Base-by-base conservation (phyloP, 305 asterid species). In the Lippia alba region DNA sequence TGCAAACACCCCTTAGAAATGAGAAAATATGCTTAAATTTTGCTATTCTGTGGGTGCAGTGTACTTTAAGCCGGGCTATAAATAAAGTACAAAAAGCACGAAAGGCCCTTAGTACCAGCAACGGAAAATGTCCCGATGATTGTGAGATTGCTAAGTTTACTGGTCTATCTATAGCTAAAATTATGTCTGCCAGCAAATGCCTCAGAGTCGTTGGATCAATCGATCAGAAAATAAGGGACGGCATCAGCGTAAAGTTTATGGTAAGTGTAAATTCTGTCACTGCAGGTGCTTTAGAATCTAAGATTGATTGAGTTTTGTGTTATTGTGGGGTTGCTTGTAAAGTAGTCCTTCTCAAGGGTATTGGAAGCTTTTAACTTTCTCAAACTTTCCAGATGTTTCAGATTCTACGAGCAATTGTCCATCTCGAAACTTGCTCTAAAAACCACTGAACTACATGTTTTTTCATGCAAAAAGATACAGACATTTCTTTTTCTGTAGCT, bases 141-240 rank as follows among this genome's bases (percentile, higher is more conserved):
- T 3, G 16, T 68, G 92, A 90, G 68, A 81, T 90, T 40, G 92
- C 91, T 61, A 83, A 86, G 84, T 80, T 79, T 55, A 92, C 94
- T 0, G 96, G 98, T 64, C 76, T 90, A 70, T 73, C 96, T 8
- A 39, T 84, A 12, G 92, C 88, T 65, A 86, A 82, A 72, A 84
- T 90, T 76, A 40, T 70, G 69, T 82, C 89, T 0, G 94, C 87
- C 56, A 79, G 88, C 82, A 84, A 78, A 77, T 88, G 94, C 67
- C 87, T 81, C 51, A 83, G 91, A 75, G 89, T 88, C 30, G 96
- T 92, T 75, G 92, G 94, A 74, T 92, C 96, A 17, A 76, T 92
- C 60, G 94, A 92, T 81, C 92, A 81, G 75, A 91, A 85, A 78
- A 66, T 92, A 19, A 89, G 88, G 61, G 83, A 88, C 40, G 70